A percentile compares a stretch with the other conserved stretches of the same genome.
These are phyloP conservation scores for Nadsonia commutata DNA, from an alignment of 1,139 yeast genomes.

Conservation along the genomic window DNA sequence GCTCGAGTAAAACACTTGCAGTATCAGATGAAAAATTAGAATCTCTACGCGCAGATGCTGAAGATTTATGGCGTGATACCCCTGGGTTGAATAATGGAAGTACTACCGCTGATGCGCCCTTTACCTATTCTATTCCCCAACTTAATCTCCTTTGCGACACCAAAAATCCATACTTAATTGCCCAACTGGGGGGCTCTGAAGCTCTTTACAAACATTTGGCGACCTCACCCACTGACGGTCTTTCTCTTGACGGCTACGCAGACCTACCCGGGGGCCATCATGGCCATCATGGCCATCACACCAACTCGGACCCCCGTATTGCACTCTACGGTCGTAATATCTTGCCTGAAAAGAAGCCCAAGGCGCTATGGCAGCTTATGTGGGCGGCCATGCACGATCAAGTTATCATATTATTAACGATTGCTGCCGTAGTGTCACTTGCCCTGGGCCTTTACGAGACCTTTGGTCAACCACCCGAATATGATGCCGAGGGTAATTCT, in stretches of 20 bases:
- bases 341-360: slow-evolving; percentile 55
- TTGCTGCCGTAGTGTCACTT: slow-evolving; percentile 80
- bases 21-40: no score
- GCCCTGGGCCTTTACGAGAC: slow-evolving; percentile 88
- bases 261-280: not conserved
- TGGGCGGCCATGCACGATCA: slow-evolving; percentile 84
- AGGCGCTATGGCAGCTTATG: slow-evolving; percentile 53
- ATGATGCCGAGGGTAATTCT: slow-evolving; percentile 61
- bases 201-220: not conserved
- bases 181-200: not conserved
- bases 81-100: no score
- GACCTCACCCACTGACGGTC: not conserved
- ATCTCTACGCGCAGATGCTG: no score
- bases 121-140: not conserved
- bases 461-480: slow-evolving; percentile 65
- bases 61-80: no score
- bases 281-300: no score
- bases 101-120: no score
- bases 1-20: no score
- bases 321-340: slow-evolving; percentile 48
- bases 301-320: no score
- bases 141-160: not conserved
- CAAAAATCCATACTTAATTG: not conserved
- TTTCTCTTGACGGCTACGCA: not conserved
- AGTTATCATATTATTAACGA: slow-evolving; percentile 65